Evolutionary conservation across 495 filamentous ascomycete genomes (phyloP), one percentile per base, ranked within the genome.

Genomic region (Oidiodendron maius): DNA sequence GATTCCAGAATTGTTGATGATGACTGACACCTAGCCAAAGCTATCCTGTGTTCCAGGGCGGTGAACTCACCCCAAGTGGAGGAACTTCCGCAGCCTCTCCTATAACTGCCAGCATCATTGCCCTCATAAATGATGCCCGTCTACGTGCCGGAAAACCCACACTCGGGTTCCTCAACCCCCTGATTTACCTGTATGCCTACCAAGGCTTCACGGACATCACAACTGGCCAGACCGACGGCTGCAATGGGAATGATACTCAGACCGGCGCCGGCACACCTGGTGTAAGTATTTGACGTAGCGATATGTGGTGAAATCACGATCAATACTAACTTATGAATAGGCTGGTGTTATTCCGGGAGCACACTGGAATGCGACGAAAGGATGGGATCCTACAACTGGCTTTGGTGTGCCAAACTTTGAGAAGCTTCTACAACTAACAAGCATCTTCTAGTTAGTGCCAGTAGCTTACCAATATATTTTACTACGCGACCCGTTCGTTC

Each of bases 341-440:
- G 41, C 36, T 16, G 44, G 44, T 2, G 16, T 49, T 4, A 28
- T 56, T 2, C 53, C 53, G 8, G 42, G 34, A 22, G 53, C 53
- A 9, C 39, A 26, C 22, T 61, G 67, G 60, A 17, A 72, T 67
- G 0, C 46, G 64, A 25, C 64, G 5, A 13, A 15, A 1, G 42
- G 47, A 21, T 56, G 53, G 48, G 53, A 56, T 48, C 42, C 47
- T 4, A 74, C 72, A 0, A 77, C 74, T 22, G 72, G 78, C 9
- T 49, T 79, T 37, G 76, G 74, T 12, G 74, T 76, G 16, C 75
- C 76, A 2, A 74, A 74, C 47, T 81, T 69, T 55, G 60, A 65
- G 6, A 72, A 67, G 53, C 39, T 80, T n/a, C n/a, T n/a, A n/a
- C n/a, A n/a, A n/a, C n/a, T n/a, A n/a, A n/a, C n/a, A n/a, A n/a